phyloP scores from a whole-genome alignment of 129 eudicot species.

The Chrysanthemum seticuspe region DNA sequence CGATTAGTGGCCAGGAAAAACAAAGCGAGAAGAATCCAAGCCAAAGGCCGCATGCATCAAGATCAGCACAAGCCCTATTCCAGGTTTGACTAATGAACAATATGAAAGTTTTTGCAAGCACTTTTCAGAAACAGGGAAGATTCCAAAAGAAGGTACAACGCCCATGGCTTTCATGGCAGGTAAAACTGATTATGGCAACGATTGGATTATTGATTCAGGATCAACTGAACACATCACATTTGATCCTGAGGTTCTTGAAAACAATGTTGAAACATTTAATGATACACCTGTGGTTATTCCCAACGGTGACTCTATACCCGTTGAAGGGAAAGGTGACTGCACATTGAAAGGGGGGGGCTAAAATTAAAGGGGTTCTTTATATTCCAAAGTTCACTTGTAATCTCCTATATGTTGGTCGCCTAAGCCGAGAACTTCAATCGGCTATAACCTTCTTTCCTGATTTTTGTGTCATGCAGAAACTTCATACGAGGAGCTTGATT shows the following conservation, averaged over 20 bases:
- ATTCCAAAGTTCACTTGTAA: not conserved
- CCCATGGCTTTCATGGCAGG: conserved; percentile 2
- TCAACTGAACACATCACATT: too few relatives aligned
- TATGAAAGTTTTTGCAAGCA: conserved; percentile 2
- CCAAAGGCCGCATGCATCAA: not conserved
- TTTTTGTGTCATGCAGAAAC: not conserved
- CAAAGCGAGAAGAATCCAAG: not conserved
- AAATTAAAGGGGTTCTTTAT: not conserved
- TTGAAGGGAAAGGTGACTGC: not conserved
- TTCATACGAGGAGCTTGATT: not conserved
- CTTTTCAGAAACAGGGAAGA: not conserved
- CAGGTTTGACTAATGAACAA: conserved; percentile 14
- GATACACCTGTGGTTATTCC: not conserved
- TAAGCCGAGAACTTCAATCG: not conserved
- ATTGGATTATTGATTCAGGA: not conserved
- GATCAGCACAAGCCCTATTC: not conserved
- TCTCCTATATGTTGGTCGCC: not conserved
- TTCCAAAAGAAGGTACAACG: not conserved
- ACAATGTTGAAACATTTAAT: too few relatives aligned
- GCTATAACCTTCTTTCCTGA: not conserved
- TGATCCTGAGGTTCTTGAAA: too few relatives aligned
- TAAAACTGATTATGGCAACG: not conserved
- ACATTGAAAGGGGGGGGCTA: not conserved
- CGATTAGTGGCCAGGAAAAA: not conserved
- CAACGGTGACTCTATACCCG: not conserved